Evolutionary conservation across 768 basidiomycete species (phyloP).

Genomic region (Naganishia vishniacii): DNA sequence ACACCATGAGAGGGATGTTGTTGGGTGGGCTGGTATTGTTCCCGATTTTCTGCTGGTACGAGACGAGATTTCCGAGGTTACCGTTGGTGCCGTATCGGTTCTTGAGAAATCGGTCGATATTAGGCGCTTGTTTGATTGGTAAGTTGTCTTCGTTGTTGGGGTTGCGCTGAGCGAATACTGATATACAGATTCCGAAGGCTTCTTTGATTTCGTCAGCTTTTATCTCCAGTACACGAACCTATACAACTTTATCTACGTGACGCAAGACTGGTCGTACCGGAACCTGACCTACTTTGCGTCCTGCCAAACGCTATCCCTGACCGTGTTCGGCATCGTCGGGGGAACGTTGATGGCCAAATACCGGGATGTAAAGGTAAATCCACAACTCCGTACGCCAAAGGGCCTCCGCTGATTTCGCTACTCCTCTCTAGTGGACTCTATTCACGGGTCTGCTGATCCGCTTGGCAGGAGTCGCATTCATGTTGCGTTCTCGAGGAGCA

Average conservation of each 20-base stretch:
- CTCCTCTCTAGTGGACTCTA: constrained; percentile 51
- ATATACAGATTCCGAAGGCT: too few species aligned
- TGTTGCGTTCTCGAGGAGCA: constrained; percentile 67
- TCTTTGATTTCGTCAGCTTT: constrained; percentile 49
- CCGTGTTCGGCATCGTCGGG: constrained; percentile 60
- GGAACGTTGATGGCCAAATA: constrained; percentile 58
- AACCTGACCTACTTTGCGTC: constrained; percentile 63
- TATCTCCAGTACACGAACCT: constrained; percentile 67
- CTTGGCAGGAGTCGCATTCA: constrained; percentile 61
- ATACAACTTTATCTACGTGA: constrained; percentile 53
- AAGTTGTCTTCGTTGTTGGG: constrained; percentile 25
- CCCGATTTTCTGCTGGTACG: constrained; percentile 43
- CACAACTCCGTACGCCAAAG: too few species aligned
- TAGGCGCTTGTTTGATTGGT: constrained; percentile 60
- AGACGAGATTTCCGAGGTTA: constrained; percentile 54
- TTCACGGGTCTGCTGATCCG: constrained; percentile 60
- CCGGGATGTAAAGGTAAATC: constrained; percentile 57
- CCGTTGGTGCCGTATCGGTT: constrained; percentile 64
- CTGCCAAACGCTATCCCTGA: constrained; percentile 57
- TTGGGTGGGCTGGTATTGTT: constrained; percentile 17
- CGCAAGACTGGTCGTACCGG: constrained; percentile 54
- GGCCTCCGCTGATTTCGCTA: background rate
- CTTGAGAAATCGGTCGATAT: constrained; percentile 57
- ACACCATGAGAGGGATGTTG: constrained; percentile 37
- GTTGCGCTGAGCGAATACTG: too few species aligned